A percentile compares a stretch with the other conserved stretches of the same genome.
These are phyloP conservation scores for Helotiales sp. DNA, from an alignment of 2,329 filamentous ascomycete genomes.

Conservation along the genomic window DNA sequence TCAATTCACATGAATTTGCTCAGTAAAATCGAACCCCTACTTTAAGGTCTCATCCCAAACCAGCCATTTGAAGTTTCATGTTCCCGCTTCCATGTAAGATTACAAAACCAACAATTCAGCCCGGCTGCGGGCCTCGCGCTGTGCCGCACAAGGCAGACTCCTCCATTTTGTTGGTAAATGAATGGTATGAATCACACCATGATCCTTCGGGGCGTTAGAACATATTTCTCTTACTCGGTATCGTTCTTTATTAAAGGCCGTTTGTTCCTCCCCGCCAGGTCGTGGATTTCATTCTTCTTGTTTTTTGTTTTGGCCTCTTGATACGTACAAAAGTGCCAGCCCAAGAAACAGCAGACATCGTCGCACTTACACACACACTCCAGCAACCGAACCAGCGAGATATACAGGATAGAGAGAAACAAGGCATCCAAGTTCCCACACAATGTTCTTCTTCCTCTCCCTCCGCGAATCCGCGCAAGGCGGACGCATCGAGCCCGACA, in stretches of 20 bases:
- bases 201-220: constrained; percentile 7
- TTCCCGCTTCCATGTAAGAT: neutral
- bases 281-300: neutral
- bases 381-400: neutral
- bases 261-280: neutral
- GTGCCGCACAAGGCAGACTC: constrained; percentile 15
- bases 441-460: constrained; percentile 19
- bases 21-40: neutral
- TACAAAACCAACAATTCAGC: neutral
- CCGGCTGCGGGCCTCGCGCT: neutral
- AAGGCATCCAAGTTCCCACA: neutral
- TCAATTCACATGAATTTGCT: neutral
- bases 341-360: neutral
- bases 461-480: constrained; percentile 13
- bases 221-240: neutral
- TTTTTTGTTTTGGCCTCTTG: too few relatives aligned
- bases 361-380: neutral
- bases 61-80: neutral
- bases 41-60: neutral
- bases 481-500: constrained; percentile 21
- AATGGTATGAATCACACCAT: neutral
- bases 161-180: constrained; percentile 1
- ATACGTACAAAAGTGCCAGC: neutral
- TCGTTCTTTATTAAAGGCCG: neutral
- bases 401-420: neutral